Percentiles rank a stretch among this genome's conserved stretches.
Conservation (phyloP, 1,284 basidiomycete genomes). For the Trametes pubescens region DNA sequence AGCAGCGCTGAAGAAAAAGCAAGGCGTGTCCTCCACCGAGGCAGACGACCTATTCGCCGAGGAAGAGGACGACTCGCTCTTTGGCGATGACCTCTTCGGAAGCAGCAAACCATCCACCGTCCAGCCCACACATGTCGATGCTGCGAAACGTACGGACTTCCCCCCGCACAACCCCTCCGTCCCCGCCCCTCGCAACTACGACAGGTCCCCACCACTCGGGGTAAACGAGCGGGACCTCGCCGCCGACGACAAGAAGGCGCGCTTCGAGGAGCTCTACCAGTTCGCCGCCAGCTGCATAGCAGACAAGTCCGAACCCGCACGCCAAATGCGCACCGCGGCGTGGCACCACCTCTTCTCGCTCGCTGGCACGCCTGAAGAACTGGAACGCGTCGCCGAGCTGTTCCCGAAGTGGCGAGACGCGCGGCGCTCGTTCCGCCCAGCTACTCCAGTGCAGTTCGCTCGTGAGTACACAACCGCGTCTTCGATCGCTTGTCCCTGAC, state of each 20-base stretch:
- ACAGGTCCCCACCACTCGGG: slow-evolving; percentile 20
- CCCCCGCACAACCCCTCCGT: slow-evolving; percentile 15
- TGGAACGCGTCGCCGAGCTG: slow-evolving; percentile 52
- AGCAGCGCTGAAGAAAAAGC: slow-evolving; percentile 36
- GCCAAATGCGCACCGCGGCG: slow-evolving; percentile 43
- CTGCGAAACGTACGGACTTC: slow-evolving; percentile 9
- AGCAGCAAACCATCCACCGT: neutral
- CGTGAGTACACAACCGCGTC: slow-evolving; percentile 49
- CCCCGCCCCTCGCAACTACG: slow-evolving; percentile 26
- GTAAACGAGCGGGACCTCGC: no score
- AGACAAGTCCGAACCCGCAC: slow-evolving; percentile 22
- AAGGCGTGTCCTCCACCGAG: slow-evolving; percentile 17
- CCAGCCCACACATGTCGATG: slow-evolving; percentile 7
- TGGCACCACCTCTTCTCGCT: slow-evolving; percentile 61
- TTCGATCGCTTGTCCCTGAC: neutral
- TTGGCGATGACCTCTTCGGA: slow-evolving; percentile 22
- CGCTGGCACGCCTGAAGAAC: slow-evolving; percentile 54
- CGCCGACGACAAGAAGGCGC: slow-evolving; percentile 29
- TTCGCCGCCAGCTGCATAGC: slow-evolving; percentile 41
- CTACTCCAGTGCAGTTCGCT: slow-evolving; percentile 54
- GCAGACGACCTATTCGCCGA: slow-evolving; percentile 37
- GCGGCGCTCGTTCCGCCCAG: slow-evolving; percentile 48
- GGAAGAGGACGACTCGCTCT: slow-evolving; percentile 24
- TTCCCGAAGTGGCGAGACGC: slow-evolving; percentile 58
- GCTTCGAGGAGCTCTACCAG: slow-evolving; percentile 40